Conservation (phyloP, 2,329 filamentous ascomycete genomes). For the Ophidiomyces ophidiicola region DNA sequence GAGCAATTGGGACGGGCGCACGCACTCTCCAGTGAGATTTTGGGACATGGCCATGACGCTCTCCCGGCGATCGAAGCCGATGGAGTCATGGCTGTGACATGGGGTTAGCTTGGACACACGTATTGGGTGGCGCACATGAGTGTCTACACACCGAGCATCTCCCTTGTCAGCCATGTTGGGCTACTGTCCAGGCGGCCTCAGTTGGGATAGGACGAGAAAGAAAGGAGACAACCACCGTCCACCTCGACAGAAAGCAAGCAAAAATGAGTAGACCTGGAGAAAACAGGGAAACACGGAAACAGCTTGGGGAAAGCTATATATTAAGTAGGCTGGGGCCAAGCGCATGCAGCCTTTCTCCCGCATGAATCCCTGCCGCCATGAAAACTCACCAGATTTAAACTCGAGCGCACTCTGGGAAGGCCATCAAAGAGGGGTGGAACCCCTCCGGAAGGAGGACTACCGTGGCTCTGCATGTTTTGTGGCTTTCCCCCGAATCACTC, state of each 20-base stretch:
- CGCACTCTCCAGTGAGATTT: constrained; percentile 27
- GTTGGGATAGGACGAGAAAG: background rate
- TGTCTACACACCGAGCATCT: background rate
- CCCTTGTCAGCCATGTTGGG: constrained; percentile 9
- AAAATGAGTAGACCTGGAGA: background rate
- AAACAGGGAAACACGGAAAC: background rate
- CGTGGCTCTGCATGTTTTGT: too few species aligned
- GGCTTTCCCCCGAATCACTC: too few species aligned
- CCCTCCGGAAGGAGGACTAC: background rate
- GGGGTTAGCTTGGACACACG: background rate
- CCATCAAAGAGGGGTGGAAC: constrained; percentile 7
- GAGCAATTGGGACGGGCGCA: too few species aligned
- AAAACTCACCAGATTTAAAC: constrained; percentile 1
- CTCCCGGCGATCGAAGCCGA: constrained; percentile 13
- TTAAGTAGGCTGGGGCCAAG: background rate
- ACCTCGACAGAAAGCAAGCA: constrained; percentile 1
- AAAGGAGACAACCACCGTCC: background rate
- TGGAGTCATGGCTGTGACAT: constrained; percentile 9
- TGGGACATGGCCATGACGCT: constrained; percentile 22
- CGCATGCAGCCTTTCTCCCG: constrained; percentile 9
- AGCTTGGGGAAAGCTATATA: constrained; percentile 8
- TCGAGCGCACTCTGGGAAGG: too few species aligned
- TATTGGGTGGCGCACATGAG: background rate
- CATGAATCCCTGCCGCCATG: constrained; percentile 1
- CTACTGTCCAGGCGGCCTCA: background rate